phyloP scores from a whole-genome alignment of 2,329 filamentous ascomycete species.

The Neophaeococcomyces mojaviensis region DNA sequence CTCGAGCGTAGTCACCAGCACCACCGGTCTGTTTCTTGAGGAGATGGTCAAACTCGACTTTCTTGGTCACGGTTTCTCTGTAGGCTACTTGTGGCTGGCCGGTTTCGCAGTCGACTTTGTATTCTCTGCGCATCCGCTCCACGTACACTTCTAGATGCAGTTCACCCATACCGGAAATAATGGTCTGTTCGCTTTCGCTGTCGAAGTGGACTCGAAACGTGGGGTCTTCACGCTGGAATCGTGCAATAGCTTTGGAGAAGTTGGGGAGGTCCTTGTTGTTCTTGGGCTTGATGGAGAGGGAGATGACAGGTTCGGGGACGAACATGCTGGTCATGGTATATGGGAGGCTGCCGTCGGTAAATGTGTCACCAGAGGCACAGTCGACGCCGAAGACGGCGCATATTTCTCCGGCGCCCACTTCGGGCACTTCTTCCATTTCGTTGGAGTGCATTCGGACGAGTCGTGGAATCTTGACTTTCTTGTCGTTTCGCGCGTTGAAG shows the following conservation, averaged over 20 bases:
- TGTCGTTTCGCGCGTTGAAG: constrained; percentile 87
- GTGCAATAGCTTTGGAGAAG: constrained; percentile 97
- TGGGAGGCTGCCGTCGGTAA: constrained; percentile 84
- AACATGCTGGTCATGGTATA: constrained; percentile 98
- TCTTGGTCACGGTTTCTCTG: constrained; percentile 79
- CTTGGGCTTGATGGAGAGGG: constrained; percentile 94
- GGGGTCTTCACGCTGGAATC: constrained; percentile 96
- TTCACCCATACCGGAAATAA: constrained; percentile 98
- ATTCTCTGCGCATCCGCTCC: constrained; percentile 92
- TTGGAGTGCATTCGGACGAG: constrained; percentile 99
- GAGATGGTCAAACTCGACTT: constrained; percentile 81
- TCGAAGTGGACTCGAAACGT: constrained; percentile 95
- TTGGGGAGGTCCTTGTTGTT: constrained; percentile 82
- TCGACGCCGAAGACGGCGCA: constrained; percentile 98
- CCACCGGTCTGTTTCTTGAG: constrained; percentile 94
- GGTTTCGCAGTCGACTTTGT: constrained; percentile 92
- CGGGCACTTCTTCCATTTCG: constrained; percentile 93
- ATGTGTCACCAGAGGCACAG: constrained; percentile 94
- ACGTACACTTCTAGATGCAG: constrained; percentile 95
- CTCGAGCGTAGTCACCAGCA: constrained; percentile 89
- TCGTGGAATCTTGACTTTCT: constrained; percentile 92
- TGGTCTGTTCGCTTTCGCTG: constrained; percentile 85
- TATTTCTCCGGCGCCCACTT: constrained; percentile 93
- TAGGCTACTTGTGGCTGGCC: constrained; percentile 96
- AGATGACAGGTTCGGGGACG: constrained; percentile 96